Percentiles rank a stretch among this genome's conserved stretches.
Conservation (phyloP, 768 basidiomycete genomes). For the Psilocybe subaeruginosa region DNA sequence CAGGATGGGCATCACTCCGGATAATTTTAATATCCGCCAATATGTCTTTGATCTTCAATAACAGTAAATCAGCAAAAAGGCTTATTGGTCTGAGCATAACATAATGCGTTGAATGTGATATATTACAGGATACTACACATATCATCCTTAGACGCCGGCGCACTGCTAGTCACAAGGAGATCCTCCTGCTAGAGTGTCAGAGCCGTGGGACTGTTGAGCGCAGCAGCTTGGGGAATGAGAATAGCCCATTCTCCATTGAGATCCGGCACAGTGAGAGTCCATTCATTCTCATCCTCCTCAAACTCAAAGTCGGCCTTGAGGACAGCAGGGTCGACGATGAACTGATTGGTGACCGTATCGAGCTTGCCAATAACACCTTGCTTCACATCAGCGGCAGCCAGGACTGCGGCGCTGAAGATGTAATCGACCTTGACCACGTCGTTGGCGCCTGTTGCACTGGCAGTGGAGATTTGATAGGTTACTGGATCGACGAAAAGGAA, state of each 20-base stretch:
- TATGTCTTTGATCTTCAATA: too few species aligned
- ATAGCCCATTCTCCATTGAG: constrained; percentile 20
- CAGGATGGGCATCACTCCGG: too few species aligned
- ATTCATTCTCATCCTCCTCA: constrained; percentile 17
- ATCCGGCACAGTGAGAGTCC: constrained; percentile 15
- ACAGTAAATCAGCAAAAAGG: too few species aligned
- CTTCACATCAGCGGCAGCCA: constrained; percentile 6
- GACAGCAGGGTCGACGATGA: constrained; percentile 8
- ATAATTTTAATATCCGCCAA: too few species aligned
- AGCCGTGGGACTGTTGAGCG: neutral
- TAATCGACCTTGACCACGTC: constrained; percentile 16
- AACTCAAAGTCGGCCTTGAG: constrained; percentile 16
- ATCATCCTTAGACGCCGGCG: too few species aligned
- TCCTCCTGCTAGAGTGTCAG: neutral
- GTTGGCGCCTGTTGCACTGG: constrained; percentile 7
- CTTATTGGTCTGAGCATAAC: too few species aligned
- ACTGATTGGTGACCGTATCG: constrained; percentile 9
- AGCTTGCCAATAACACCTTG: constrained; percentile 18
- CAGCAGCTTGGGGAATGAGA: constrained; percentile 14
- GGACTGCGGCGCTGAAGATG: constrained; percentile 15
- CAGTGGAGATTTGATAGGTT: constrained; percentile 8
- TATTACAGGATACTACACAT: too few species aligned
- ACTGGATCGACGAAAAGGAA: constrained; percentile 19
- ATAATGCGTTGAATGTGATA: too few species aligned
- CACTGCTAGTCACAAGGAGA: too few species aligned